A percentile compares a stretch with the other conserved stretches of the same genome.
Evolutionary conservation across 208 protist species (phyloP).

Genomic region (Acanthamoeba royreba): DNA sequence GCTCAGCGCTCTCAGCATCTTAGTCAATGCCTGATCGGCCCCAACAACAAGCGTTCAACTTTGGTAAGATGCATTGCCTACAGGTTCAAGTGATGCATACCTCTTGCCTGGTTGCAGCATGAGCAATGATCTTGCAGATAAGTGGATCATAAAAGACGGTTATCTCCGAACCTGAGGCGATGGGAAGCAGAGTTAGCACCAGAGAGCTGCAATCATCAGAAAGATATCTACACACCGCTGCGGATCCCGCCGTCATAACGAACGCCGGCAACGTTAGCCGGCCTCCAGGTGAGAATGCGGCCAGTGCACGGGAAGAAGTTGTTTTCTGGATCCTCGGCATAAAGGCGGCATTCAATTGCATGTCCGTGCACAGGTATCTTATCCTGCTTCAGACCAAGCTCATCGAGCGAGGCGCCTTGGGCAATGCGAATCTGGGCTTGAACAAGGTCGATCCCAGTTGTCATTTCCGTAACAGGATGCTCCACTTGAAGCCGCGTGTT

Average conservation of each 20-base stretch:
- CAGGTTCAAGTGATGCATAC: not conserved
- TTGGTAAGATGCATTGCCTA: too few relatives aligned
- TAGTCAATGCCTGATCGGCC: constrained; percentile 82
- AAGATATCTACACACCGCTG: not conserved
- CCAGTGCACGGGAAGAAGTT: constrained; percentile 89
- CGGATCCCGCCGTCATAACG: constrained; percentile 39
- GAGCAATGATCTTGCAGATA: constrained; percentile 95
- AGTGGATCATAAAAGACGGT: constrained; percentile 95
- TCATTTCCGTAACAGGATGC: constrained; percentile 95
- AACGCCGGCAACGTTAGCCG: not conserved
- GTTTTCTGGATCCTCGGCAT: constrained; percentile 90
- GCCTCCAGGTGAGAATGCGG: constrained; percentile 48
- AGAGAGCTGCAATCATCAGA: not conserved
- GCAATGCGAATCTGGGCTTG: constrained; percentile 88
- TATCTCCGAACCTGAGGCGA: constrained; percentile 70
- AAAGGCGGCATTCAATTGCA: constrained; percentile 92
- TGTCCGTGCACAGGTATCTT: constrained; percentile 84
- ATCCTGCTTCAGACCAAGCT: constrained; percentile 74
- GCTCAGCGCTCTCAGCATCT: constrained; percentile 81
- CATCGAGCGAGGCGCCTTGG: constrained; percentile 39
- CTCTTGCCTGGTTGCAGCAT: not conserved
- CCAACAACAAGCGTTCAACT: constrained; percentile 70
- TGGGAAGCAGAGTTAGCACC: not conserved
- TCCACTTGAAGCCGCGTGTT: constrained; percentile 97
- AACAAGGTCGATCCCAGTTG: constrained; percentile 93